Evolutionary conservation across 2,329 filamentous ascomycete genomes (phyloP).

Genomic region (Penicillium sp.): DNA sequence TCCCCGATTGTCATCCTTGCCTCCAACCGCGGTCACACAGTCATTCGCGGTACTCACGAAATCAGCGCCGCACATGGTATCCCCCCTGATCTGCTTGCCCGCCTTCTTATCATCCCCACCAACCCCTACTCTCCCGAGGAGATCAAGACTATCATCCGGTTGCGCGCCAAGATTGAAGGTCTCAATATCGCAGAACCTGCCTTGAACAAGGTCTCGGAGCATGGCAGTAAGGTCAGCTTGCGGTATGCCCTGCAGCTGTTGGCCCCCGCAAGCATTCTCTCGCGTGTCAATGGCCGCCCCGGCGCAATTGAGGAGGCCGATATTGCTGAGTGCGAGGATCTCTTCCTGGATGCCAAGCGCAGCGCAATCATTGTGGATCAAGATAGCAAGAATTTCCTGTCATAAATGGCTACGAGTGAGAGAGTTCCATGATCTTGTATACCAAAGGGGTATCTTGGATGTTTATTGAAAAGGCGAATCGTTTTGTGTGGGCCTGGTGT

Average conservation of each 20-base stretch:
- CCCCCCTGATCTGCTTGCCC: constrained; percentile 82
- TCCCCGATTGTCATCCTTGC: constrained; percentile 95
- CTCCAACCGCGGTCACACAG: constrained; percentile 88
- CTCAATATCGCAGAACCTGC: constrained; percentile 72
- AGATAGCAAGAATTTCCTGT: constrained; percentile 56
- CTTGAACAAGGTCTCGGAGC: constrained; percentile 73
- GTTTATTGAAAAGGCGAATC: constrained; percentile 23
- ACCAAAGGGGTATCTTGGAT: constrained; percentile 18
- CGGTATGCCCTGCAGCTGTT: constrained; percentile 88
- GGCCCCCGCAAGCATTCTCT: constrained; percentile 81
- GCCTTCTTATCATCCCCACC: constrained; percentile 91
- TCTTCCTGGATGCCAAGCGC: constrained; percentile 73
- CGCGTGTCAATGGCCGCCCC: constrained; percentile 67
- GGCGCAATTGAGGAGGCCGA: constrained; percentile 66
- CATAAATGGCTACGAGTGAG: constrained; percentile 18
- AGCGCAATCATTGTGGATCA: constrained; percentile 64
- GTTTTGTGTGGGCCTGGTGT: constrained; percentile 15
- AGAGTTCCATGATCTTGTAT: constrained; percentile 18
- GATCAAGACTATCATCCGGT: constrained; percentile 82
- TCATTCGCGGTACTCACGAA: constrained; percentile 74
- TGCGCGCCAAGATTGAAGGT: constrained; percentile 72
- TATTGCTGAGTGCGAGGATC: constrained; percentile 69
- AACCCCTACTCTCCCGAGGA: constrained; percentile 79
- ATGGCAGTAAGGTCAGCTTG: constrained; percentile 81
- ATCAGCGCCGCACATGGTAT: constrained; percentile 84